phyloP scores from a whole-genome alignment of 768 basidiomycete genomes.

The Coprinellus aureogranulatus region DNA sequence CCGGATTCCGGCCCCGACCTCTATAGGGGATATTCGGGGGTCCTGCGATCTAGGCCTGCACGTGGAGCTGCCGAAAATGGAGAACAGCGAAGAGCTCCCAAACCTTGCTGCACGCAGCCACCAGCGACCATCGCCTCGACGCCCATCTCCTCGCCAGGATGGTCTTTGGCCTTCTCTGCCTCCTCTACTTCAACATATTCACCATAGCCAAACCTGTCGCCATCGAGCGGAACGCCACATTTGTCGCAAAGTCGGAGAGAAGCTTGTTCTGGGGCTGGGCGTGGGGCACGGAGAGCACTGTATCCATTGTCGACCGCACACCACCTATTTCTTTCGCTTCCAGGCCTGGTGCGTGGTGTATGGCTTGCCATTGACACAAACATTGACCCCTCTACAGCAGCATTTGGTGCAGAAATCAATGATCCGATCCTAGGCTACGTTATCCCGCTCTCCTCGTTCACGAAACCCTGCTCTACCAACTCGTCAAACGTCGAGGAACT shows the following conservation, averaged over 20 bases:
- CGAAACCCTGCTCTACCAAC: slow-evolving; percentile 45
- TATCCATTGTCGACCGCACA: slow-evolving; percentile 73
- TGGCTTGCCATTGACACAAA: slow-evolving; percentile 2
- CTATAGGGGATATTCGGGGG: too few relatives aligned
- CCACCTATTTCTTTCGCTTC: slow-evolving; percentile 71
- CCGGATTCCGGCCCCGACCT: too few relatives aligned
- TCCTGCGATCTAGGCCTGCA: slow-evolving; percentile 1
- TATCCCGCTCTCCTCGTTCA: slow-evolving; percentile 67
- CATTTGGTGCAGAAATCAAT: slow-evolving; percentile 71
- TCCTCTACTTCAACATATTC: slow-evolving; percentile 21
- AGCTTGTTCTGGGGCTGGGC: slow-evolving; percentile 64
- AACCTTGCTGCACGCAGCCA: slow-evolving; percentile 1
- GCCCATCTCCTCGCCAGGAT: slow-evolving; percentile 14
- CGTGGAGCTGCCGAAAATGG: neutral
- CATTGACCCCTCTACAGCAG: slow-evolving; percentile 37
- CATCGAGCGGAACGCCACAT: slow-evolving; percentile 19
- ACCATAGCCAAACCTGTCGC: slow-evolving; percentile 33
- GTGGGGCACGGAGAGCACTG: slow-evolving; percentile 66
- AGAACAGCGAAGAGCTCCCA: neutral
- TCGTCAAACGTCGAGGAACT: slow-evolving; percentile 12
- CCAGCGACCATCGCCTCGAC: neutral
- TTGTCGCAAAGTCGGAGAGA: slow-evolving; percentile 48
- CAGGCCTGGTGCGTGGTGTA: slow-evolving; percentile 44
- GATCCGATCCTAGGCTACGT: slow-evolving; percentile 71
- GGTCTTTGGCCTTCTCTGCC: slow-evolving; percentile 30